A percentile compares a stretch with the other conserved stretches of the same genome.
These are phyloP conservation scores for Trichoderma sp. DNA, from an alignment of 2,329 filamentous ascomycete genomes.

Conservation along the genomic window DNA sequence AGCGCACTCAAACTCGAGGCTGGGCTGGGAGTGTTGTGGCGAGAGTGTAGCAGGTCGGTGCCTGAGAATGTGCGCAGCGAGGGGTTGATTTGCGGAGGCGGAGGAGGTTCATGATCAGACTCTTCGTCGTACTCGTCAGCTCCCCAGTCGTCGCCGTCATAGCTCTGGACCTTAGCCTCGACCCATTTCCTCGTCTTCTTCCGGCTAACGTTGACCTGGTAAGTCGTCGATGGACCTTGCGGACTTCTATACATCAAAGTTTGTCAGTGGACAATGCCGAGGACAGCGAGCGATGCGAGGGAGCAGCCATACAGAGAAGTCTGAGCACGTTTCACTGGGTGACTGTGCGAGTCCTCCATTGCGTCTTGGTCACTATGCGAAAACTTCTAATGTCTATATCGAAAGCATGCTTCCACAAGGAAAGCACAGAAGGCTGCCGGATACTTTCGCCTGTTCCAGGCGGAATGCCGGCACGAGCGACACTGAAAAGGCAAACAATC, in stretches of 20 bases:
- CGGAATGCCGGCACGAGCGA: neutral
- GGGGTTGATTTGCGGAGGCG: conserved; percentile 8
- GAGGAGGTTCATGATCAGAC: conserved; percentile 36
- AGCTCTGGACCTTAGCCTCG: conserved; percentile 79
- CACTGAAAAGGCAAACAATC: neutral
- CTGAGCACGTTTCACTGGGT: conserved; percentile 16
- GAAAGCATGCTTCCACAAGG: conserved; percentile 16
- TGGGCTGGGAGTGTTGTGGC: conserved; percentile 5
- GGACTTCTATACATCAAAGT: conserved; percentile 27
- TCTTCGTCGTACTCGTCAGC: conserved; percentile 59
- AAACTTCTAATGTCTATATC: neutral
- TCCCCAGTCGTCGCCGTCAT: conserved; percentile 94
- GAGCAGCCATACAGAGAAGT: conserved; percentile 13
- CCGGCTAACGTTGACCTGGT: conserved; percentile 83
- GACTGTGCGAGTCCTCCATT: conserved; percentile 20
- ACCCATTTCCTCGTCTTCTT: conserved; percentile 94
- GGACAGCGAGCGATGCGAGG: neutral
- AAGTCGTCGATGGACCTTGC: conserved; percentile 42
- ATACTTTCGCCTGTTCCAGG: neutral
- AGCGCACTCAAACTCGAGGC: conserved; percentile 11
- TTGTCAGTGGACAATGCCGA: neutral
- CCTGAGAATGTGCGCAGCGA: conserved; percentile 15
- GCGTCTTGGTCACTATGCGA: conserved; percentile 15
- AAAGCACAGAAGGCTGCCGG: neutral
- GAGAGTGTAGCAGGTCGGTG: conserved; percentile 16